These are phyloP conservation scores for Pythium monospermum DNA, from an alignment of 352 stramenopile species.

Conservation along the genomic window DNA sequence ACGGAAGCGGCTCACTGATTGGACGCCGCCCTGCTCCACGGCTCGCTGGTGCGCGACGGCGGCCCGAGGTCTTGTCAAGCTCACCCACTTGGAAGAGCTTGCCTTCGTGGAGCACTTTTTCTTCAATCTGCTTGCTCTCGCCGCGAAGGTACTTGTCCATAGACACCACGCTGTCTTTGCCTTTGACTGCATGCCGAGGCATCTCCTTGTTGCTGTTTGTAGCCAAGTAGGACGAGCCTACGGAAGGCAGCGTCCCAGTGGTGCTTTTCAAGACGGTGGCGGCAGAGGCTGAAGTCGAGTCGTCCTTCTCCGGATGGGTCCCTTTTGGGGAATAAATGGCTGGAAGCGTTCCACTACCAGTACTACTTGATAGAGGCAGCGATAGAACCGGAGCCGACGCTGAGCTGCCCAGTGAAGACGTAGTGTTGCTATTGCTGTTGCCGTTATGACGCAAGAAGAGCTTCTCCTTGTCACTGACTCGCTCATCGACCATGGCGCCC, in stretches of 20 bases:
- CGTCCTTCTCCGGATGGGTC: background rate
- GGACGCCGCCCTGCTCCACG: background rate
- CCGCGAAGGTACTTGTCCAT: constrained; percentile 67
- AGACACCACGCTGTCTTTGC: constrained; percentile 22
- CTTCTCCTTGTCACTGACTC: constrained; percentile 54
- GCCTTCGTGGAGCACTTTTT: constrained; percentile 25
- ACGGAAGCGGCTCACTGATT: no score
- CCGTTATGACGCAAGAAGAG: constrained; percentile 38
- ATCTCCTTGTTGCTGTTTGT: constrained; percentile 4
- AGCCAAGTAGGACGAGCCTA: constrained; percentile 1
- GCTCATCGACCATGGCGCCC: constrained; percentile 32
- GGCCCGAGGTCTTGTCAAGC: background rate
- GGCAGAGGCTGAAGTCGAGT: background rate
- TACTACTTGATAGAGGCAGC: background rate
- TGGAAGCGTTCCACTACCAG: background rate
- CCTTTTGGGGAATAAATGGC: constrained; percentile 13
- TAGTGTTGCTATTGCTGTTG: no score
- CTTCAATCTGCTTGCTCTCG: constrained; percentile 43
- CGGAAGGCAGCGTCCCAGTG: constrained; percentile 3
- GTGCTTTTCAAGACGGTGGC: no score
- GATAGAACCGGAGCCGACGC: background rate
- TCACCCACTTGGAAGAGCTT: constrained; percentile 31
- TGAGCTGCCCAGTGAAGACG: no score
- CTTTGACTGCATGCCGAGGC: background rate
- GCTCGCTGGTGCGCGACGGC: constrained; percentile 1